A percentile compares a stretch with the other conserved stretches of the same genome.
phyloP scores from a whole-genome alignment of 306 rosid genomes.

The Corylus avellana region DNA sequence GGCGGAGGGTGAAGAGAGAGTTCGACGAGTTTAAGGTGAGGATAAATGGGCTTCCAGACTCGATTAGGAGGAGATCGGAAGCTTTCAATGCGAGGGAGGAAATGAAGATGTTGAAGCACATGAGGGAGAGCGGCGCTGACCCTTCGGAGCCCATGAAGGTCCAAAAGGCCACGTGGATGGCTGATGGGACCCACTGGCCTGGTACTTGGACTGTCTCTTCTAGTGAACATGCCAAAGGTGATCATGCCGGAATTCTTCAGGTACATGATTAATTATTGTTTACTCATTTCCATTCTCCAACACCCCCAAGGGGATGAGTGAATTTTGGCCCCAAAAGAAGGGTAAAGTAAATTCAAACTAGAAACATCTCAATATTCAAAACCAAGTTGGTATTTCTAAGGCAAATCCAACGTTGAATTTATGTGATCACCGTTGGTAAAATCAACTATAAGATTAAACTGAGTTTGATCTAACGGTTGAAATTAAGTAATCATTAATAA shows the following conservation, averaged over 20 bases:
- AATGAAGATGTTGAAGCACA: slow-evolving; percentile 54
- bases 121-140: slow-evolving; percentile 46
- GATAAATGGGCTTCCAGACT: slow-evolving; percentile 52
- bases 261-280: background rate
- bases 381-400: too few species aligned
- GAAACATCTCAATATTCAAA: too few species aligned
- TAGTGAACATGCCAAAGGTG: slow-evolving; percentile 40
- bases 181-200: slow-evolving; percentile 62
- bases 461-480: too few species aligned
- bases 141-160: slow-evolving; percentile 42
- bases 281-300: too few species aligned
- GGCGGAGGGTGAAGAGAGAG: slow-evolving; percentile 56
- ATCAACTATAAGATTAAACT: too few species aligned
- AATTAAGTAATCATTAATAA: too few species aligned
- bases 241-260: slow-evolving; percentile 62
- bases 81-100: slow-evolving; percentile 60
- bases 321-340: background rate
- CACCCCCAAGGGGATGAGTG: background rate
- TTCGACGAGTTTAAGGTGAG: slow-evolving; percentile 58
- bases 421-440: too few species aligned
- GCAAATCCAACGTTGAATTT: too few species aligned
- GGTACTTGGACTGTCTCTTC: slow-evolving; percentile 48
- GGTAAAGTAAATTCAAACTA: too few species aligned
- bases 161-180: slow-evolving; percentile 60
- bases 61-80: slow-evolving; percentile 57